Conservation (phyloP, 2,329 filamentous ascomycete genomes). For the Paraphoma sp. region DNA sequence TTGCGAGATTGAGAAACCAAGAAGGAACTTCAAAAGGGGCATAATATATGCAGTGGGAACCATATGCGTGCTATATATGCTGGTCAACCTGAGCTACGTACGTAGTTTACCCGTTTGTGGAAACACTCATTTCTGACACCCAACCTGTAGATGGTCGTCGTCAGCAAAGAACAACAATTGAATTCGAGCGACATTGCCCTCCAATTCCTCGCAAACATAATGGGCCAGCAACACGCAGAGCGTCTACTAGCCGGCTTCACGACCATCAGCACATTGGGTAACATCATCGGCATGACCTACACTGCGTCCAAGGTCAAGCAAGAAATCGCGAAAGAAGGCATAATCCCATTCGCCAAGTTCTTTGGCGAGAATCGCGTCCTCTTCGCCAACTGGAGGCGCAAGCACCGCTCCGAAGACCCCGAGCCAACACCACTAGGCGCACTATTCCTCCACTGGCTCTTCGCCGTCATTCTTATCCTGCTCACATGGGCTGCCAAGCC, state of each 20-base stretch:
- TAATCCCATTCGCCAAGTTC: slow-evolving; percentile 24
- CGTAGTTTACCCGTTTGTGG: neutral
- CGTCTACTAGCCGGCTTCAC: slow-evolving; percentile 58
- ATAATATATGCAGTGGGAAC: slow-evolving; percentile 12
- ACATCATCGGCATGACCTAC: slow-evolving; percentile 65
- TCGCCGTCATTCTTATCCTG: slow-evolving; percentile 21
- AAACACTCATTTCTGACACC: neutral
- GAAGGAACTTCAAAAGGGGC: slow-evolving; percentile 17
- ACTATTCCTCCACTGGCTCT: slow-evolving; percentile 25
- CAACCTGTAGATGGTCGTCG: slow-evolving; percentile 27
- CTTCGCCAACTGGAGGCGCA: slow-evolving; percentile 6
- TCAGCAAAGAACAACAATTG: slow-evolving; percentile 27
- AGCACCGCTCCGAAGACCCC: slow-evolving; percentile 1
- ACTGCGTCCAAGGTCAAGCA: slow-evolving; percentile 58
- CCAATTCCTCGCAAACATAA: slow-evolving; percentile 28
- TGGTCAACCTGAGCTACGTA: slow-evolving; percentile 27
- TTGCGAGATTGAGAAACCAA: slow-evolving; percentile 21
- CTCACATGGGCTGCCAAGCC: slow-evolving; percentile 14
- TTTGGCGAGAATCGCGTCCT: slow-evolving; percentile 21
- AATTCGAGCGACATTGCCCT: slow-evolving; percentile 12
- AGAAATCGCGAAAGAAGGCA: slow-evolving; percentile 61
- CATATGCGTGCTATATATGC: slow-evolving; percentile 45
- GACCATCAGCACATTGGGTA: slow-evolving; percentile 62
- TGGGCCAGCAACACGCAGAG: slow-evolving; percentile 43
- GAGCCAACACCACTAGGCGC: slow-evolving; percentile 24